A percentile compares a stretch with the other conserved stretches of the same genome.
These are phyloP conservation scores for Fusarium subglutinans DNA, from an alignment of 2,329 filamentous ascomycete species.

Conservation along the genomic window DNA sequence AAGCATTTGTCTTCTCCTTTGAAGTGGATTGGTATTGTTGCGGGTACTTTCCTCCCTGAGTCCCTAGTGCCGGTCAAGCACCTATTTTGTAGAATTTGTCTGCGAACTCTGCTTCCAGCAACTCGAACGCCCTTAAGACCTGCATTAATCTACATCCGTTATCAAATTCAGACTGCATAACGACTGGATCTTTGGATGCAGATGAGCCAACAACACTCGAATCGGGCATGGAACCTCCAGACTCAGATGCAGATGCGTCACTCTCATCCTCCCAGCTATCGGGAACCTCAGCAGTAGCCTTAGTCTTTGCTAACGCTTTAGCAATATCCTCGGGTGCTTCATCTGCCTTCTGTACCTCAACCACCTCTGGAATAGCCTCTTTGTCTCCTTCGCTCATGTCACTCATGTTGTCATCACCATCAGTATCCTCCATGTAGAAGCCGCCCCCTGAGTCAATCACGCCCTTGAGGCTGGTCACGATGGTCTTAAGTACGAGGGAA, in stretches of 20 bases:
- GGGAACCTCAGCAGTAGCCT: constrained; percentile 33
- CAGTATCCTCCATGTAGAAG: constrained; percentile 40
- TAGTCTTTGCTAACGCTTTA: background rate
- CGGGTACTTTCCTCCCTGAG: background rate
- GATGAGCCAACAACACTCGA: too few species aligned
- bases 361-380: background rate
- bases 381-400: background rate
- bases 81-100: too few species aligned
- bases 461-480: constrained; percentile 71
- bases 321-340: background rate
- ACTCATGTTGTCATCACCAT: constrained; percentile 48
- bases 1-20: too few species aligned
- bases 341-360: background rate
- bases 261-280: constrained; percentile 55
- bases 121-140: too few species aligned
- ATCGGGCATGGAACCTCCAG: background rate
- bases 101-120: too few species aligned
- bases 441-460: constrained; percentile 56
- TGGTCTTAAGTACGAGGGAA: constrained; percentile 70
- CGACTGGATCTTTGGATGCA: too few species aligned
- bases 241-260: constrained; percentile 42
- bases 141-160: too few species aligned
- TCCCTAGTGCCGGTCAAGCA: constrained; percentile 53
- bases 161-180: too few species aligned
- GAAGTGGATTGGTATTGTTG: background rate